Conservation (phyloP, 164 flowering plant genomes). For the Tinospora cordifolia region DNA sequence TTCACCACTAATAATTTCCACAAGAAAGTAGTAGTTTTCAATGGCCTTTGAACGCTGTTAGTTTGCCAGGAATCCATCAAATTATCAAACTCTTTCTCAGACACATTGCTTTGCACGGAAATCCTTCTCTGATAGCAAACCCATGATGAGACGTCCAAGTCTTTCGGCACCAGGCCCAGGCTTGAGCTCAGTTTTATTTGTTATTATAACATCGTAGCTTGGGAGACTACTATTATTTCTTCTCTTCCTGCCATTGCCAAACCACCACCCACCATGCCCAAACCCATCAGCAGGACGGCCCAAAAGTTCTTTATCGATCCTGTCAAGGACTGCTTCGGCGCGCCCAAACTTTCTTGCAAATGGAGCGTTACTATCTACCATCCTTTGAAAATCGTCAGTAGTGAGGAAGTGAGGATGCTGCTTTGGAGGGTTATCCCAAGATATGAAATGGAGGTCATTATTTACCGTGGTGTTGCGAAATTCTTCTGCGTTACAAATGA, state of each 20-base stretch:
- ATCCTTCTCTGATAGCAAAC: slow-evolving; percentile 43
- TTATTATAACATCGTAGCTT: slow-evolving; percentile 5
- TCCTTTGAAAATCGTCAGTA: slow-evolving; percentile 34
- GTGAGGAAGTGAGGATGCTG: slow-evolving; percentile 83
- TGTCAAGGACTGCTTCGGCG: slow-evolving; percentile 52
- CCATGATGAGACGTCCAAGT: slow-evolving; percentile 39
- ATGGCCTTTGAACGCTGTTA: neutral
- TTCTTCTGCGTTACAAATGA: slow-evolving; percentile 64
- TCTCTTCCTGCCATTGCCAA: slow-evolving; percentile 13
- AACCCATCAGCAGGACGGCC: slow-evolving; percentile 40
- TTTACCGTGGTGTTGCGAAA: slow-evolving; percentile 68
- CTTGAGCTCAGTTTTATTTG: slow-evolving; percentile 30
- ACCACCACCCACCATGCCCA: slow-evolving; percentile 63
- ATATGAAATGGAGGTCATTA: slow-evolving; percentile 78
- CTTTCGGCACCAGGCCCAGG: slow-evolving; percentile 73
- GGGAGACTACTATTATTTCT: slow-evolving; percentile 17
- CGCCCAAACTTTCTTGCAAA: slow-evolving; percentile 70
- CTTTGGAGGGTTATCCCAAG: slow-evolving; percentile 94
- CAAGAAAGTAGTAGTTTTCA: neutral
- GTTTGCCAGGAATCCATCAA: neutral
- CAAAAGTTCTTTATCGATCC: slow-evolving; percentile 63
- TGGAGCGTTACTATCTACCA: slow-evolving; percentile 69
- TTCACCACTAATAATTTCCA: neutral
- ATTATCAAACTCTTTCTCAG: slow-evolving; percentile 16
- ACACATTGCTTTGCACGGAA: slow-evolving; percentile 47